A percentile compares a stretch with the other conserved stretches of the same genome.
Conservation (phyloP, 2,329 filamentous ascomycete genomes). For the Remersonia thermophila region DNA sequence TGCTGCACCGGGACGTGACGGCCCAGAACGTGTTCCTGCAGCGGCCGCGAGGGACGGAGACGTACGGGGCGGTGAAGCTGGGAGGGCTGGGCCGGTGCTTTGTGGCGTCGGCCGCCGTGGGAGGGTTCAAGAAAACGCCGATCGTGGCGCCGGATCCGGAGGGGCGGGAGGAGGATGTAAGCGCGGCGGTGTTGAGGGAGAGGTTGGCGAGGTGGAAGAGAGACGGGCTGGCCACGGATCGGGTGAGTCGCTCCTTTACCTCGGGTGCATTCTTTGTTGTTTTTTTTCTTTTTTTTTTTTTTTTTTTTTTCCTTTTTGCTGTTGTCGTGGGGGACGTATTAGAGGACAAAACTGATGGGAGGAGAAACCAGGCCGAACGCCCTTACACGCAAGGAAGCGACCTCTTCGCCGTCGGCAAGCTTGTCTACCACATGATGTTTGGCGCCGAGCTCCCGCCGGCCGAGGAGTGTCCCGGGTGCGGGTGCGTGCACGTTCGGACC, state of each 20-base stretch:
- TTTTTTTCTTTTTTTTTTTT: no score
- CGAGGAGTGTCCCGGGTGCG: constrained; percentile 19
- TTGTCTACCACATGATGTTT: constrained; percentile 32
- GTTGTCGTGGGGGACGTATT: no score
- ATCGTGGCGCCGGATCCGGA: constrained; percentile 17
- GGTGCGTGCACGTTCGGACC: constrained; percentile 15
- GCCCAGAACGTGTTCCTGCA: constrained; percentile 40
- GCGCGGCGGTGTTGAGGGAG: constrained; percentile 4
- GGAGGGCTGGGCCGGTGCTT: constrained; percentile 33
- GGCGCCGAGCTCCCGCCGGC: constrained; percentile 18
- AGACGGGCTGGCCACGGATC: not conserved
- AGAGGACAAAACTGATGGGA: no score
- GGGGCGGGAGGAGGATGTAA: constrained; percentile 1
- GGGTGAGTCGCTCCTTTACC: constrained; percentile 2
- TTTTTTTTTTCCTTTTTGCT: no score
- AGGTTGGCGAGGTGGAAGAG: constrained; percentile 4
- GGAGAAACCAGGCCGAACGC: constrained; percentile 14
- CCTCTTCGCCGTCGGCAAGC: constrained; percentile 25
- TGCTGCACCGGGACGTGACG: constrained; percentile 36
- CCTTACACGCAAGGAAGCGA: constrained; percentile 27
- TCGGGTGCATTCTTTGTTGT: no score
- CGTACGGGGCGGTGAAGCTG: constrained; percentile 42
- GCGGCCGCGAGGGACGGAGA: constrained; percentile 33
- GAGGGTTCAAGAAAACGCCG: constrained; percentile 3
- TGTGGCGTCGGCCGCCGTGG: constrained; percentile 28